Base-by-base conservation (phyloP, 2,329 filamentous ascomycete species). In the Fusarium burgessii region DNA sequence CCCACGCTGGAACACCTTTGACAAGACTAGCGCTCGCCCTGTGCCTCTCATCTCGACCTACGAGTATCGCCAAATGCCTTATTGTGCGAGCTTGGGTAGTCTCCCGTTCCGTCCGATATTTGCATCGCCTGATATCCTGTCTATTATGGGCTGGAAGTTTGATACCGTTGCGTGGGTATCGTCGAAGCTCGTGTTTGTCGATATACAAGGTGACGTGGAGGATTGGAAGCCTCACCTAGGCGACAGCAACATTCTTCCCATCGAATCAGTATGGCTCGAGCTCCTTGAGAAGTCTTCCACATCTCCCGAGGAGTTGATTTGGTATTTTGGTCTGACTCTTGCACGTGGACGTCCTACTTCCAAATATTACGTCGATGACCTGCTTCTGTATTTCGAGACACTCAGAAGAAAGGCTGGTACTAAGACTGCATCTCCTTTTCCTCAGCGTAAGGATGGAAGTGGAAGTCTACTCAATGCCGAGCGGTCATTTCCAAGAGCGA, bases 391-490 rank as follows among this genome's bases (percentile, higher is more conserved):
- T 1, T 49, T 6, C n/a, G 14, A 23, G 9, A 23, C 13, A 4
- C 45, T 33, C 12, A 6, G 45, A 23, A 20, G 4, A 3, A 8
- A 33, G 13, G 29, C 9, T 9, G 9, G n/a, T 17, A 33, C 45
- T 3, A 8, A 23, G 10, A 33, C n/a, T 2, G n/a, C 12, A 5
- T 23, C n/a, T 33, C 43, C n/a, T 5, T 33, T 17, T 15, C 29
- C 18, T 12, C 13, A 14, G 20, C 2, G 10, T 5, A 17, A 5
- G 8, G 11, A 8, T 15, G 2, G 1, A 10, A 17, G 2, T 3
- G 29, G 14, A 3, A n/a, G 6, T 33, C 27, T 20, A 8, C 11
- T 10, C 12, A 6, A 17, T 32, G 2, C 18, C 13, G 8, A 17
- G 3, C n/a, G 27, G 3, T 32, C 5, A 23, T 7, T 23, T 18